Percentiles rank a stretch among this genome's conserved stretches.
Evolutionary conservation across 2,329 filamentous ascomycete species (phyloP).

Genomic region (Talaromyces sp.): DNA sequence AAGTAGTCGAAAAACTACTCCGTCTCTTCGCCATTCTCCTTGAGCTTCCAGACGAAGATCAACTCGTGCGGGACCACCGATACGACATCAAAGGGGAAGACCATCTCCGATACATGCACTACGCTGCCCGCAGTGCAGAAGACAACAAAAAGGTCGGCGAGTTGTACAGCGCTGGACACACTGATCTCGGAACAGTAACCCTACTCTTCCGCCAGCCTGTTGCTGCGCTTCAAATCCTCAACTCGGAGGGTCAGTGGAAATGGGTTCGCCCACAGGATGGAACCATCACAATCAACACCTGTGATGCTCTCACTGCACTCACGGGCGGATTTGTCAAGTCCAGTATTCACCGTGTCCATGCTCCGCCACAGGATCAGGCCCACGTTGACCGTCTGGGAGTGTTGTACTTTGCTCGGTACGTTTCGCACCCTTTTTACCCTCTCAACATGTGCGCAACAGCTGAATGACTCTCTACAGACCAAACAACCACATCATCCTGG

Average conservation of each 20-base stretch:
- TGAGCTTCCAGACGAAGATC: conserved; percentile 55
- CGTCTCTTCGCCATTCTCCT: conserved; percentile 58
- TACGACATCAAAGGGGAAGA: conserved; percentile 57
- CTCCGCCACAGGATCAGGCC: conserved; percentile 46
- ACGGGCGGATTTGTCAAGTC: conserved; percentile 49
- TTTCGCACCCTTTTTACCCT: not conserved
- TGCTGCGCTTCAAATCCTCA: conserved; percentile 53
- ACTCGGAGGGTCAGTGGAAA: conserved; percentile 47
- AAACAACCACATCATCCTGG: conserved; percentile 40
- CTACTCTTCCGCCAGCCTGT: conserved; percentile 57
- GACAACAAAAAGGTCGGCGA: conserved; percentile 43
- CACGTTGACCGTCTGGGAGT: conserved; percentile 42
- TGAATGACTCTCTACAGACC: conserved; percentile 23
- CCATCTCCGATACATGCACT: conserved; percentile 60
- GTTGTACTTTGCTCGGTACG: conserved; percentile 43
- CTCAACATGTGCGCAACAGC: not conserved
- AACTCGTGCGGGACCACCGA: conserved; percentile 51
- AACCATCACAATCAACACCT: conserved; percentile 50
- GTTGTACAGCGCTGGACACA: conserved; percentile 49
- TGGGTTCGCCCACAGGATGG: conserved; percentile 48
- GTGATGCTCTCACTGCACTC: conserved; percentile 46
- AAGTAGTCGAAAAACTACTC: conserved; percentile 43
- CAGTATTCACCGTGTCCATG: conserved; percentile 47
- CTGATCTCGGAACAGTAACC: conserved; percentile 53
- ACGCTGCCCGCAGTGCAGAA: conserved; percentile 47